A percentile compares a stretch with the other conserved stretches of the same genome.
phyloP scores from a whole-genome alignment of 805 yeast genomes.

The Metschnikowia peoriensis region DNA sequence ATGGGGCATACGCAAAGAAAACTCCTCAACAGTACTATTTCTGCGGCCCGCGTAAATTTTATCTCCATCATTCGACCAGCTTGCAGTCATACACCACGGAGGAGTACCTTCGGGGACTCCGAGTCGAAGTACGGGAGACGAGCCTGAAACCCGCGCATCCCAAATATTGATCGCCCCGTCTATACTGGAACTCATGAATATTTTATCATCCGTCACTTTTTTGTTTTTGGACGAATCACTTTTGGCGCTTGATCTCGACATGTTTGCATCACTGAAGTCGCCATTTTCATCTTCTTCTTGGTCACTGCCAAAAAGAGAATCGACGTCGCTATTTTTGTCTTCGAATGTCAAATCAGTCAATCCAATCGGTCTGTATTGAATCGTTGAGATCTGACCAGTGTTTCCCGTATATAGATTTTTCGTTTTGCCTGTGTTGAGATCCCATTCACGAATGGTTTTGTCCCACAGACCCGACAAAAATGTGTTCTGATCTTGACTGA shows the following conservation, averaged over 20 bases:
- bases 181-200: slow-evolving; percentile 76
- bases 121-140: slow-evolving; percentile 44
- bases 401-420: slow-evolving; percentile 50
- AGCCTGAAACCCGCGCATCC: slow-evolving; percentile 59
- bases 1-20: slow-evolving; percentile 59
- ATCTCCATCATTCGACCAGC: slow-evolving; percentile 87
- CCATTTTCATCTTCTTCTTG: slow-evolving; percentile 30
- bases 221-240: slow-evolving; percentile 20
- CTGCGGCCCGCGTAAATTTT: slow-evolving; percentile 81
- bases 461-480: slow-evolving; percentile 93
- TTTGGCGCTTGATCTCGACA: slow-evolving; percentile 12
- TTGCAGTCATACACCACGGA: slow-evolving; percentile 91
- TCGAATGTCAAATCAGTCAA: slow-evolving; percentile 40
- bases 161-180: slow-evolving; percentile 81
- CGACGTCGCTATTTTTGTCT: slow-evolving; percentile 37
- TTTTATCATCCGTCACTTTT: slow-evolving; percentile 36
- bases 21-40: slow-evolving; percentile 81
- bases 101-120: slow-evolving; percentile 67
- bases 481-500: slow-evolving; percentile 59
- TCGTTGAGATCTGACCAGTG: slow-evolving; percentile 75
- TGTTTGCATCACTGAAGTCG: slow-evolving; percentile 6
- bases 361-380: slow-evolving; percentile 68
- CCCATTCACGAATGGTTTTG: slow-evolving; percentile 77
- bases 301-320: slow-evolving; percentile 48
- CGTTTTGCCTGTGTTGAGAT: slow-evolving; percentile 66